These are phyloP conservation scores for Pythium vanterpoolii DNA, from an alignment of 352 stramenopile species.

Conservation along the genomic window DNA sequence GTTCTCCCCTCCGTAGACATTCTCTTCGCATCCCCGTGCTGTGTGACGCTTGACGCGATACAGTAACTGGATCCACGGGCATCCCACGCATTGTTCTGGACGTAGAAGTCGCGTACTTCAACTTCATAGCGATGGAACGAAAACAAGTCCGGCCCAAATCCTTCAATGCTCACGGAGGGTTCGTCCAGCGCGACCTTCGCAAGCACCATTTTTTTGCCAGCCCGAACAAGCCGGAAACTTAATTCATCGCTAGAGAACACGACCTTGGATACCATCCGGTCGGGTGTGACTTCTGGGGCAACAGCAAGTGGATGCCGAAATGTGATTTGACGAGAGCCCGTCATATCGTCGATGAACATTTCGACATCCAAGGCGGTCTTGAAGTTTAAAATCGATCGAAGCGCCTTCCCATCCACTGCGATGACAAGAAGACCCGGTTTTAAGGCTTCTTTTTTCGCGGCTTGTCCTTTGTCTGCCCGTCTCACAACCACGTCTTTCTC, in stretches of 20 bases:
- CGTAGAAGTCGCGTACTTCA: slow-evolving; percentile 63
- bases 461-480: slow-evolving; percentile 34
- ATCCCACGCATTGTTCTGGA: slow-evolving; percentile 61
- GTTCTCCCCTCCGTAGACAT: slow-evolving; percentile 4
- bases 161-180: slow-evolving; percentile 53
- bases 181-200: slow-evolving; percentile 50
- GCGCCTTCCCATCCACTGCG: slow-evolving; percentile 60
- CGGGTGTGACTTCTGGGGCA: slow-evolving; percentile 51
- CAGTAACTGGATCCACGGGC: slow-evolving; percentile 47
- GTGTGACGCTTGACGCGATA: slow-evolving; percentile 69
- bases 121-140: slow-evolving; percentile 78
- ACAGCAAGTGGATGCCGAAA: slow-evolving; percentile 74
- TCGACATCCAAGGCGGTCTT: slow-evolving; percentile 56
- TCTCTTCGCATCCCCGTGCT: slow-evolving; percentile 15
- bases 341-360: slow-evolving; percentile 48
- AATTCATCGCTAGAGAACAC: slow-evolving; percentile 52
- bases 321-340: slow-evolving; percentile 54
- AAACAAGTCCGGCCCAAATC: slow-evolving; percentile 77
- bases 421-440: slow-evolving; percentile 72
- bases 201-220: slow-evolving; percentile 55
- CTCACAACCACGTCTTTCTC: slow-evolving; percentile 31
- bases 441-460: slow-evolving; percentile 59
- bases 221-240: slow-evolving; percentile 68
- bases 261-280: slow-evolving; percentile 42
- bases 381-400: slow-evolving; percentile 46